Percentiles rank a stretch among this genome's conserved stretches.
Evolutionary conservation across 192 early-diverging fungal species (phyloP).

Genomic region (Backusella luteola): DNA sequence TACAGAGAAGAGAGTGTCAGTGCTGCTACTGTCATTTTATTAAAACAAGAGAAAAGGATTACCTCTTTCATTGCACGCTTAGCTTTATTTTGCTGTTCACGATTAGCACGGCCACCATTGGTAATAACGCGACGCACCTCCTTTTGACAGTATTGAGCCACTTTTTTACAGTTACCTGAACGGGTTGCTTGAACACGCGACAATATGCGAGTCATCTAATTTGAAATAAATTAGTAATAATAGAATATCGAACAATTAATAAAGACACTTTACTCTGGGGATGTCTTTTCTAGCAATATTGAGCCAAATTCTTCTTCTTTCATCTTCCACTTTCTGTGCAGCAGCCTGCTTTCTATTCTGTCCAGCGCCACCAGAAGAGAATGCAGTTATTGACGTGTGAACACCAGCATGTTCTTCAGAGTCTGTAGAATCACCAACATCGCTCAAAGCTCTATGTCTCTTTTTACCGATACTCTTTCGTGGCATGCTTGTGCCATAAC

Average conservation of each 20-base stretch:
- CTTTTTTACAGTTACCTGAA: conserved; percentile 64
- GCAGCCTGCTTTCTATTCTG: background rate
- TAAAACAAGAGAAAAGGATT: background rate
- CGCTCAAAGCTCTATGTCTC: background rate
- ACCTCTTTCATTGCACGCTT: conserved; percentile 62
- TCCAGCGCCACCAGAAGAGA: background rate
- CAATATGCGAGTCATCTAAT: conserved; percentile 47
- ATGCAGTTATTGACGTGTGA: background rate
- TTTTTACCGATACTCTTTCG: background rate
- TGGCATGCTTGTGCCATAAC: conserved; percentile 20
- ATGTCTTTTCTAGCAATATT: conserved; percentile 22
- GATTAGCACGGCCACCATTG: conserved; percentile 52
- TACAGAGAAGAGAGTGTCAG: background rate
- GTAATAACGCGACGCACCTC: conserved; percentile 61
- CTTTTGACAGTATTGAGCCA: conserved; percentile 70
- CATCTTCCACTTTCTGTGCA: conserved; percentile 22
- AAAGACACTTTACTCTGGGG: background rate
- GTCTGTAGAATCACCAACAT: background rate
- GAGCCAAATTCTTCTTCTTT: conserved; percentile 21
- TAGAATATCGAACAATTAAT: too few relatives aligned
- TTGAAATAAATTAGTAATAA: background rate
- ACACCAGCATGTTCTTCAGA: background rate
- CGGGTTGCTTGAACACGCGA: conserved; percentile 42
- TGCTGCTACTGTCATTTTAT: conserved; percentile 21
- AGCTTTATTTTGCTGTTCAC: conserved; percentile 61